Base-by-base conservation (phyloP, 352 stramenopile species). In the Discostella stelligera region DNA sequence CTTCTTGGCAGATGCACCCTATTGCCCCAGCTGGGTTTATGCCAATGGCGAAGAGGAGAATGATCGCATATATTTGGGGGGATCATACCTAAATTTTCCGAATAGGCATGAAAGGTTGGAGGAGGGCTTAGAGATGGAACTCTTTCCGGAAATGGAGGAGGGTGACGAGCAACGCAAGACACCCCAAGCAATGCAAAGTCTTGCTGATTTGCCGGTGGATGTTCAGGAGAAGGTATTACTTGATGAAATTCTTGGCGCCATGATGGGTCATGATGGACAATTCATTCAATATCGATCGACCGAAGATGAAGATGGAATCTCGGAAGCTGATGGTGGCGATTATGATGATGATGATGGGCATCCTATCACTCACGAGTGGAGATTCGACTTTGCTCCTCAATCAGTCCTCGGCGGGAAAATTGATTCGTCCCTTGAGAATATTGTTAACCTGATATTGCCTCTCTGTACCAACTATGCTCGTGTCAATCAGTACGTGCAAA, bases 231-330 rank as follows among this genome's bases (percentile, higher is more conserved):
- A 39, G 8, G 76, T 93, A 59, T 56, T 93, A 9, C 46, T 91
- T 11, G 82, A 91, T 63, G 87, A 91, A 59, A 58, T 93, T 2
- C 76, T 93, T 25, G 85, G 85, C 52, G 83, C 87, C 1, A 88
- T 91, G 68, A 81, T 93, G 64, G 87, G 87, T 49, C 71, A 90
- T 18, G 85, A 93, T 56, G 85, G 87, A 25, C 37, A 73, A 30
- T 89, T 83, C 55, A 68, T 91, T 39, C 53, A 62, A 63, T 73
- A 78, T 30, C 77, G 77, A 46, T 58, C 46, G 21, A 41, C 49
- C 41, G 55, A 72, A 11, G 27, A 72, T 54, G 48, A 56, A 1
- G 64, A 74, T 27, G 55, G 48, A 13, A 48, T 64, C 30, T 39
- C 66, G 18, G 5, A 77, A 55, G 52, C 56, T 48, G 39, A 53